Evolutionary conservation across 176 grass and related monocot genomes (phyloP), one percentile per base, ranked within the genome.

Genomic region (Canna indica): DNA sequence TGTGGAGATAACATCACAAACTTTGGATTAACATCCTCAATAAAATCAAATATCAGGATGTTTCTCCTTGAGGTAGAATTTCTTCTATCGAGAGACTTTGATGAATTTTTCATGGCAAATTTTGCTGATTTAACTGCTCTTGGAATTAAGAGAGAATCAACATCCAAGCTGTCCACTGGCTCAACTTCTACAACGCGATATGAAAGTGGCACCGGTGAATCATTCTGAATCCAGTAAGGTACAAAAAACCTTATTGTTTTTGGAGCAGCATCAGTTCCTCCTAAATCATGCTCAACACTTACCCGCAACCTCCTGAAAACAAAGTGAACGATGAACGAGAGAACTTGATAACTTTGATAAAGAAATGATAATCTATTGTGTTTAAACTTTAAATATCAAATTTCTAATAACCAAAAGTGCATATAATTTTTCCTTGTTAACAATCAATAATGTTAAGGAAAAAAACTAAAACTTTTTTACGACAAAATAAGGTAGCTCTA

Each of bases 171-270:
- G 67, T 92, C 88, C 74, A 81, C 33, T 41, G 86, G 69, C 76
- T 97, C 88, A 54, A 85, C 72, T 77, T 87, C 88, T 48, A 97
- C 84, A 77, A 97, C 82, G 34, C 86, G 85, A 83, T 92, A 97
- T 59, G 82, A 85, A 71, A 97, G 75, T 75, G 81, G 81, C 71
- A 92, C 47, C 64, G 81, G 63, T 72, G 88, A 92, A 84, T 80
- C 71, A 73, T 97, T 97, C 76, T 90, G 87, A 56, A 97, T 97
- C 93, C 93, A 97, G 66, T 97, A 97, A 69, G 93, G 88, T 54
- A 97, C 93, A 83, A 97, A 97, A 53, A 97, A 83, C 77, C 93
- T 88, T 60, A 97, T 60, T 5, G 88, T 90, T 77, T 97, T 97
- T 14, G 84, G 84, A 75, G 93, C 83, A 46, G 84, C 84, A 81